These are phyloP conservation scores for Colletotrichum sp. DNA, from an alignment of 2,329 filamentous ascomycete species.

Conservation along the genomic window DNA sequence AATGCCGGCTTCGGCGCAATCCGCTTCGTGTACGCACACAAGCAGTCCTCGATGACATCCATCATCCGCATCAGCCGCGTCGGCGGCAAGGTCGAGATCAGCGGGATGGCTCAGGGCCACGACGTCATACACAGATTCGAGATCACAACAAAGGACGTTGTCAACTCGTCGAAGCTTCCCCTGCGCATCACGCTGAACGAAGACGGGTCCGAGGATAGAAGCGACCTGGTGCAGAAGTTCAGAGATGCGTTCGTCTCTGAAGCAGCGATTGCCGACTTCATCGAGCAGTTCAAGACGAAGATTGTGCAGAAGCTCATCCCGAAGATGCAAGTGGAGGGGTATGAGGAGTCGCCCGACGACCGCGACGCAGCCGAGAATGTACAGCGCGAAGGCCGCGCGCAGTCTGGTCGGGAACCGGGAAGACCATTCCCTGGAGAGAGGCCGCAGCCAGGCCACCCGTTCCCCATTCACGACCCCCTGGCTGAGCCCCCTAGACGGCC, in stretches of 20 bases:
- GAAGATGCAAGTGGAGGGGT: slow-evolving; percentile 77
- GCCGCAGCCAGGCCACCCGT: slow-evolving; percentile 68
- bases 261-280: slow-evolving; percentile 72
- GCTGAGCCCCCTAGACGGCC: slow-evolving; percentile 63
- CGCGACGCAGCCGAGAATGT: slow-evolving; percentile 46
- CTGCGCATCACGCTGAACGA: slow-evolving; percentile 57
- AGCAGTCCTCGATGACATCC: slow-evolving; percentile 84
- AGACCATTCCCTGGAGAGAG: slow-evolving; percentile 37
- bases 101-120: slow-evolving; percentile 79
- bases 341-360: slow-evolving; percentile 64
- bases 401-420: slow-evolving; percentile 40
- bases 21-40: slow-evolving; percentile 86
- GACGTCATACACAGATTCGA: slow-evolving; percentile 84
- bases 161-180: slow-evolving; percentile 65
- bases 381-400: slow-evolving; percentile 42
- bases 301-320: slow-evolving; percentile 87
- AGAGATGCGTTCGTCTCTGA: slow-evolving; percentile 76
- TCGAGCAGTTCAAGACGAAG: slow-evolving; percentile 74
- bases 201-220: slow-evolving; percentile 51
- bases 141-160: slow-evolving; percentile 74
- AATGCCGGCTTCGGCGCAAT: slow-evolving; percentile 75
- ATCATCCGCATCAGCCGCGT: slow-evolving; percentile 83
- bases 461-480: slow-evolving; percentile 71
- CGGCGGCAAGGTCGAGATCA: slow-evolving; percentile 82
- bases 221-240: slow-evolving; percentile 52